phyloP scores from a whole-genome alignment of 2,329 filamentous ascomycete species.

The Penicillium palitans region DNA sequence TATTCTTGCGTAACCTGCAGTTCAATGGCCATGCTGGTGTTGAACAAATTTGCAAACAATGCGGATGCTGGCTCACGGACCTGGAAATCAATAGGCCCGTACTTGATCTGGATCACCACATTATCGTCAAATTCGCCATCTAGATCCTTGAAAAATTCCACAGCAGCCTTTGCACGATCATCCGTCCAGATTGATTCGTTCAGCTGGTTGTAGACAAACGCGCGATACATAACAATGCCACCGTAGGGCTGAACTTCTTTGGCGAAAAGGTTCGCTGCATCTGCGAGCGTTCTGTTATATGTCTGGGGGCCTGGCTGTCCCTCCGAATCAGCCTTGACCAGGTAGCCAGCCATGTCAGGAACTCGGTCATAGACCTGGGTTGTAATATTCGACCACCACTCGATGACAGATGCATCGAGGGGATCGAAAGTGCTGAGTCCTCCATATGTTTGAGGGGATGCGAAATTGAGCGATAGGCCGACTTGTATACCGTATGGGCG shows the following conservation, averaged over 20 bases:
- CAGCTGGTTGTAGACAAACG: slow-evolving; percentile 67
- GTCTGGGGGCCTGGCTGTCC: slow-evolving; percentile 68
- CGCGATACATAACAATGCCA: slow-evolving; percentile 68
- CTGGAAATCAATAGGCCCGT: slow-evolving; percentile 73
- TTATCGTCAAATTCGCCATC: slow-evolving; percentile 69
- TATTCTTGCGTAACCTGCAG: slow-evolving; percentile 70
- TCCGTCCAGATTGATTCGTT: slow-evolving; percentile 62
- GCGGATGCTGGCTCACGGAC: slow-evolving; percentile 67
- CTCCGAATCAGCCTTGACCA: slow-evolving; percentile 72
- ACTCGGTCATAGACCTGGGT: slow-evolving; percentile 60
- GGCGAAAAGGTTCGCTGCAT: slow-evolving; percentile 70
- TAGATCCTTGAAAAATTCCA: slow-evolving; percentile 64
- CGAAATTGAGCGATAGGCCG: slow-evolving; percentile 68
- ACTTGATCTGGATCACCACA: slow-evolving; percentile 72
- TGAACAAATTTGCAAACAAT: slow-evolving; percentile 56
- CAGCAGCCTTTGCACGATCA: slow-evolving; percentile 69
- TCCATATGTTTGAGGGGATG: slow-evolving; percentile 59
- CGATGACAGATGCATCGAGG: slow-evolving; percentile 58
- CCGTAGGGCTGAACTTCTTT: slow-evolving; percentile 57
- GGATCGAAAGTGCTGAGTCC: slow-evolving; percentile 65
- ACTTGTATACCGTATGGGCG: slow-evolving; percentile 67
- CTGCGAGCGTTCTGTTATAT: slow-evolving; percentile 68
- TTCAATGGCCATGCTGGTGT: slow-evolving; percentile 60
- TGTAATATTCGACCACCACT: slow-evolving; percentile 64
- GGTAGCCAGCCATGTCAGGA: slow-evolving; percentile 67